These are phyloP conservation scores for Colletotrichum simmondsii DNA, from an alignment of 2,329 filamentous ascomycete species.

Conservation along the genomic window DNA sequence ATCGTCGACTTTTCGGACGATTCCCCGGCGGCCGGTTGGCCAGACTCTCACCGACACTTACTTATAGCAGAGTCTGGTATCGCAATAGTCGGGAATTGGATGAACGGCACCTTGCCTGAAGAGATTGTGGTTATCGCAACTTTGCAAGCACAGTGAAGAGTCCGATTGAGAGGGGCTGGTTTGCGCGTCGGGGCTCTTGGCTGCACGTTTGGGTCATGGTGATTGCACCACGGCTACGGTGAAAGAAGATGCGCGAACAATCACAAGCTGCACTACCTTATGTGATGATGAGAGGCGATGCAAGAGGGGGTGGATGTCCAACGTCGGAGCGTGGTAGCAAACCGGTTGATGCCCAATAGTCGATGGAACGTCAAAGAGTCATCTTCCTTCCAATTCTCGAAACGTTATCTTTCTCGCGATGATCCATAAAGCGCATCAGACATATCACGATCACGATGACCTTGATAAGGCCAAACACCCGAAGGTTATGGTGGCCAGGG, in stretches of 20 bases:
- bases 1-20: background rate
- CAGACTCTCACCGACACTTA: background rate
- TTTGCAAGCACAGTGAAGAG: background rate
- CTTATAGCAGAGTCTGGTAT: background rate
- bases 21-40: background rate
- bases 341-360: background rate
- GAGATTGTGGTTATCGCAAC: background rate
- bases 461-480: background rate
- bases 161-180: background rate
- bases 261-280: too few relatives aligned
- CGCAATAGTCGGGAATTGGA: background rate
- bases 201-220: background rate
- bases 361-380: background rate
- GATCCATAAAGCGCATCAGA: background rate
- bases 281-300: background rate
- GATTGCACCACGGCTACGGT: background rate
- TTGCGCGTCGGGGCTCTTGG: background rate
- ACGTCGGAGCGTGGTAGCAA: background rate
- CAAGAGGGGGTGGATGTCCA: background rate
- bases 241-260: background rate
- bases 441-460: background rate
- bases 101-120: background rate
- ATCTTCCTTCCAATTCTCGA: background rate
- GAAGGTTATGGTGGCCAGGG: background rate
- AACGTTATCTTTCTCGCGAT: background rate